Conservation (phyloP, 495 filamentous ascomycete genomes). For the Neurospora pannonica region DNA sequence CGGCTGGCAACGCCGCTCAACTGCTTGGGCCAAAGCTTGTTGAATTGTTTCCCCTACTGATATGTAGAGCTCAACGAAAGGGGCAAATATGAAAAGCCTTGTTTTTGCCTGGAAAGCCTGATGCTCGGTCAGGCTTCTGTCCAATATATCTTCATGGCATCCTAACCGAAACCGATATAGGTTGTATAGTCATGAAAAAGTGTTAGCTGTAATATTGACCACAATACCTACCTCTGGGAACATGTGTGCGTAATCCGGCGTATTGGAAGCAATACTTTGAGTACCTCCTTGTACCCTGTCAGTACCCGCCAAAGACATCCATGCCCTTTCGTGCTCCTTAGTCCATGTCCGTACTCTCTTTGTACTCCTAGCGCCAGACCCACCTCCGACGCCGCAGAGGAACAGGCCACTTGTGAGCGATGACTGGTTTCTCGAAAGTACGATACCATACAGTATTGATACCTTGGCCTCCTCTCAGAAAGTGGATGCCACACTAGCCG, state of each 20-base stretch:
- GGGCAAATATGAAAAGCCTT: not conserved
- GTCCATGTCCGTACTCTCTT: not conserved
- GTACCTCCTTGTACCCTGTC: not conserved
- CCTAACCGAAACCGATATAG: not conserved
- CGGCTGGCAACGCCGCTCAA: not conserved
- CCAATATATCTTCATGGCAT: not conserved
- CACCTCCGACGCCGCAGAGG: not conserved
- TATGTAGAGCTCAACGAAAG: not conserved
- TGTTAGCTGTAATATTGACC: not conserved
- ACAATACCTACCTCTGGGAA: too few relatives aligned
- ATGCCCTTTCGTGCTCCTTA: not conserved
- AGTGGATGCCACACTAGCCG: not conserved
- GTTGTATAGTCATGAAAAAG: not conserved
- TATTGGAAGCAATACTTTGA: not conserved
- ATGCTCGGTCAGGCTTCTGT: not conserved
- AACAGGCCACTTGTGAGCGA: not conserved
- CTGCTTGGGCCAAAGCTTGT: not conserved
- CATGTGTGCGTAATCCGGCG: not conserved
- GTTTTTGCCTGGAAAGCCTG: not conserved
- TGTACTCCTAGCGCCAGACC: not conserved
- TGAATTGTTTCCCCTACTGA: not conserved
- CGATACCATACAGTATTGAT: not conserved
- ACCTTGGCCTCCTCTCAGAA: not conserved
- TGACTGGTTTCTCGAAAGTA: not conserved
- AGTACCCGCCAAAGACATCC: not conserved